phyloP scores from a whole-genome alignment of 2,329 filamentous ascomycete genomes.

The Davidsoniella virescens region DNA sequence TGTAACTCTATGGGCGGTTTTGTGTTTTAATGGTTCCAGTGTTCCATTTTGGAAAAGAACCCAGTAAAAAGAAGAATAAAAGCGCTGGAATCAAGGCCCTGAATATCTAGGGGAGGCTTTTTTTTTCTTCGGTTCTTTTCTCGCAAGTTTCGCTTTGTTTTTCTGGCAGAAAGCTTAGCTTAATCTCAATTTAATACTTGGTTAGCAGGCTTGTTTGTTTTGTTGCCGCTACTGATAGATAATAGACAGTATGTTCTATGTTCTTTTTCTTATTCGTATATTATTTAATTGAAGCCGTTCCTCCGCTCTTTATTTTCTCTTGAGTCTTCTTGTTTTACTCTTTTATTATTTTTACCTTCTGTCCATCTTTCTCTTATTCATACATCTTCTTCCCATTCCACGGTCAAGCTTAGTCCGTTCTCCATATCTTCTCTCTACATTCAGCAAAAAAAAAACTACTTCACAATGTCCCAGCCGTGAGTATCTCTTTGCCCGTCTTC shows the following conservation, averaged over 20 bases:
- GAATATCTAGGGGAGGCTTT: not conserved
- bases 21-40: no score
- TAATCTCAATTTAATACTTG: not conserved
- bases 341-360: not conserved
- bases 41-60: no score
- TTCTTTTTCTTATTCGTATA: not conserved
- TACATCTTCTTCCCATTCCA: no score
- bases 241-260: not conserved
- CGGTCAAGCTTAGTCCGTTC: not conserved
- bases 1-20: no score
- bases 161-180: not conserved
- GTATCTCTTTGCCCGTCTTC: not conserved
- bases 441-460: not conserved
- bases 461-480: conserved; percentile 8
- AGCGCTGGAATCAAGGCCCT: no score
- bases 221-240: not conserved
- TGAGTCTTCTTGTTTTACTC: not conserved
- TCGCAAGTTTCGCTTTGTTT: not conserved
- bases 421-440: not conserved
- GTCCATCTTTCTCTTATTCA: not conserved
- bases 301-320: not conserved
- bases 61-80: no score
- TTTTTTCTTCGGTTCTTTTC: not conserved
- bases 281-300: conserved; percentile 1
- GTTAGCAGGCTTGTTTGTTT: not conserved